Base-by-base conservation (phyloP, 768 basidiomycete genomes). In the Termitomyces sp. region DNA sequence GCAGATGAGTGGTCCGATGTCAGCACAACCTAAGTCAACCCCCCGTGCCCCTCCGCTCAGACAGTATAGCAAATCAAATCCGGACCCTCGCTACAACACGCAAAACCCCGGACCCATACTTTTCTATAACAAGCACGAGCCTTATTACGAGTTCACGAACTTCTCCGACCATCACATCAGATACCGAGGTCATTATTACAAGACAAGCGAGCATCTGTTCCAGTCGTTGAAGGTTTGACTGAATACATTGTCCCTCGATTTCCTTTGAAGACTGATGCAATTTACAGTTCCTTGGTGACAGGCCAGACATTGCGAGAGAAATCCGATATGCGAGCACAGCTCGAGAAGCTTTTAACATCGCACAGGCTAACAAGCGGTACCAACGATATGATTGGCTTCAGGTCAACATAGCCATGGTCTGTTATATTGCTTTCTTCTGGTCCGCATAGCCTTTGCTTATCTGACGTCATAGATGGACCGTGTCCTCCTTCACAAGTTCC, bases 191-290 rank as follows among this genome's bases (percentile, higher is more conserved):
- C 84, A 83, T 66, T 72, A 68, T 51, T 91, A 89, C 65, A 86
- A 86, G 3, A 91, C 88, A 1, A 86, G 86, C 66, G 89, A 89
- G 68, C 89, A 90, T 68, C 75, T 90, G 12, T 90, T 88, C 66
- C 88, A 90, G 62, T 82, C 88, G 5, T 79, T 89, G 72, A 89
- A 88, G 70, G 86, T 84, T 56, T 20, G 39, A 6, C 33, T 65
- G 60, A 18, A 18, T 36, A 33, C 58, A 12, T 15, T 36, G 20
- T 44, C 31, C 16, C 36, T 34, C 4, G 18, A 16, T 34, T 12
- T 45, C n/a, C 31, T 8, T 6, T 13, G 22, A 20, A 55, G 20
- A 11, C 34, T 34, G n/a, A 39, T 11, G 20, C 13, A 11, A n/a
- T 18, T 20, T 20, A 2, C 59, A 89, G 85, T 90, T 89, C 63